Percentiles rank a stretch among this genome's conserved stretches.
Evolutionary conservation across 805 yeast genomes (phyloP).

Genomic region (Candida ascalaphidarum): DNA sequence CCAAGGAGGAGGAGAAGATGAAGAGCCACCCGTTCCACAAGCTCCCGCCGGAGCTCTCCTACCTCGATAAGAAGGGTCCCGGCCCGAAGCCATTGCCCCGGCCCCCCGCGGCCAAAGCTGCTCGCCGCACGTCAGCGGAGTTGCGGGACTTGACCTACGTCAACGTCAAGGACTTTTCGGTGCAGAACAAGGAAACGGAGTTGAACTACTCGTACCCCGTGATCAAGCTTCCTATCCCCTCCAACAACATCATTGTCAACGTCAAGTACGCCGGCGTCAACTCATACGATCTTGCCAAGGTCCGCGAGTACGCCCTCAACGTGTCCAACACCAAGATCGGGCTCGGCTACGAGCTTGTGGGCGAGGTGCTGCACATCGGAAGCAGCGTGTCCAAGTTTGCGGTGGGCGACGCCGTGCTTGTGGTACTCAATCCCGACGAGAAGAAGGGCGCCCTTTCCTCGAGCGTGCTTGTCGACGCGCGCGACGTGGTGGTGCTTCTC

Average conservation of each 20-base stretch:
- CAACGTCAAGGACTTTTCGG: slow-evolving; percentile 42
- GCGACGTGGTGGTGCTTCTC: slow-evolving; percentile 31
- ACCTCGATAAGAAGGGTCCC: slow-evolving; percentile 17
- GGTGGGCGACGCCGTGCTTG: slow-evolving; percentile 61
- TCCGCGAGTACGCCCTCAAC: slow-evolving; percentile 45
- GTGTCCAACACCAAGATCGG: slow-evolving; percentile 50
- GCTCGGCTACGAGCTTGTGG: slow-evolving; percentile 64
- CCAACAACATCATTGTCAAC: slow-evolving; percentile 45
- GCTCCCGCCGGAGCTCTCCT: slow-evolving; percentile 33
- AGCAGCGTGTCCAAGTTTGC: slow-evolving; percentile 24
- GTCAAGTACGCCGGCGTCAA: slow-evolving; percentile 53
- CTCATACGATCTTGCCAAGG: slow-evolving; percentile 57
- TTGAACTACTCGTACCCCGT: slow-evolving; percentile 48
- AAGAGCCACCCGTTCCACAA: slow-evolving; percentile 27
- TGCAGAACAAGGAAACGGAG: slow-evolving; percentile 33
- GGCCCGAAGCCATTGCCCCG: slow-evolving; percentile 22
- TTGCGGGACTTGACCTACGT: slow-evolving; percentile 42
- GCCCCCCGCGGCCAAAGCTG: not conserved
- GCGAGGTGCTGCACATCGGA: slow-evolving; percentile 52
- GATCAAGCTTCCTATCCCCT: slow-evolving; percentile 39
- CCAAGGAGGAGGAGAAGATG: slow-evolving; percentile 16
- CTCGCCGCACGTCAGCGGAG: slow-evolving; percentile 1
- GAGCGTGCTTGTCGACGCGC: slow-evolving; percentile 40
- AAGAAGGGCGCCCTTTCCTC: slow-evolving; percentile 54
- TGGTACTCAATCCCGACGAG: slow-evolving; percentile 42